Evolutionary conservation across 352 stramenopile genomes (phyloP).

Genomic region (Hyphochytrium catenoides): DNA sequence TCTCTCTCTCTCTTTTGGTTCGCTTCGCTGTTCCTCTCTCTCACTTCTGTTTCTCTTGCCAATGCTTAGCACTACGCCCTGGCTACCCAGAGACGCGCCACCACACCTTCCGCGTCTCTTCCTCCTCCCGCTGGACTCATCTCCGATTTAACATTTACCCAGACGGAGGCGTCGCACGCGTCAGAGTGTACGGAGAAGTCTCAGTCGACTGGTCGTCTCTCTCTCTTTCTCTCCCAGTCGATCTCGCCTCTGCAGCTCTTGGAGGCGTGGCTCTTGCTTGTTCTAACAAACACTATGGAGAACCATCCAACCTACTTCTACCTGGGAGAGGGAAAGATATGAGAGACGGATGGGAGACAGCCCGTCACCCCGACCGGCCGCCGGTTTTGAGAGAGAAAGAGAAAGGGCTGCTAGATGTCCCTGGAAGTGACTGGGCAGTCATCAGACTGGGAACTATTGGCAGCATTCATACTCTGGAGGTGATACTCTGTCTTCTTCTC

Average conservation of each 20-base stretch:
- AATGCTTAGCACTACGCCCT: slow-evolving; percentile 5
- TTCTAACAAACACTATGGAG: slow-evolving; percentile 81
- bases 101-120: slow-evolving; percentile 39
- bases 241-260: slow-evolving; percentile 55
- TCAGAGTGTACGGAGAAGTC: slow-evolving; percentile 39
- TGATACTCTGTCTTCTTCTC: neutral
- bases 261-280: slow-evolving; percentile 62
- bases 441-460: slow-evolving; percentile 59
- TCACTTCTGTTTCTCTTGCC: slow-evolving; percentile 6
- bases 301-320: slow-evolving; percentile 72
- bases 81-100: slow-evolving; percentile 63
- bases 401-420: slow-evolving; percentile 26
- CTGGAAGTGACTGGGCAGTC: slow-evolving; percentile 71
- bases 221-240: slow-evolving; percentile 13
- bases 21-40: no score
- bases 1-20: no score
- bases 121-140: slow-evolving; percentile 41
- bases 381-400: slow-evolving; percentile 25
- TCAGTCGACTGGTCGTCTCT: slow-evolving; percentile 24
- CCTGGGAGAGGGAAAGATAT: slow-evolving; percentile 63
- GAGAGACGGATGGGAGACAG: slow-evolving; percentile 81
- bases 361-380: slow-evolving; percentile 58
- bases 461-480: slow-evolving; percentile 30
- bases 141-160: slow-evolving; percentile 60
- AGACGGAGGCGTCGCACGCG: slow-evolving; percentile 41